Percentiles rank a stretch among this genome's conserved stretches.
Evolutionary conservation across 1,284 basidiomycete genomes (phyloP).

Genomic region (Ustilago xerochloae): DNA sequence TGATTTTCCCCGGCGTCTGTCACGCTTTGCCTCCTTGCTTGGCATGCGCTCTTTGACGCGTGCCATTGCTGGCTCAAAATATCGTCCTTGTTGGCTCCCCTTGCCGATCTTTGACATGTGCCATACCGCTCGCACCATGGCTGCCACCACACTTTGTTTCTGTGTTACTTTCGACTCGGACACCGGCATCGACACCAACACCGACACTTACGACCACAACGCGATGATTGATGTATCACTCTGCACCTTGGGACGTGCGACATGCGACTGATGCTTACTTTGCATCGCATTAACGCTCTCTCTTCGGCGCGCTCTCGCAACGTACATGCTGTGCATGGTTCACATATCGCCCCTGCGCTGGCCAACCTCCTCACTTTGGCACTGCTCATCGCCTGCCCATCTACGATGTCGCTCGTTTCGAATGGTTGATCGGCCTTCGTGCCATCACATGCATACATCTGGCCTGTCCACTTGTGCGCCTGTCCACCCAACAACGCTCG

Average conservation of each 20-base stretch:
- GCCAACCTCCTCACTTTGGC: neutral
- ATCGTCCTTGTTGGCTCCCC: conserved; percentile 7
- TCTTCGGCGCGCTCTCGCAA: neutral
- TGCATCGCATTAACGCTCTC: conserved; percentile 1
- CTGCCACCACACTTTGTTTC: neutral
- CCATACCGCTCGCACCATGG: conserved; percentile 5
- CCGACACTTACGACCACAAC: too few species aligned
- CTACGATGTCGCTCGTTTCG: too few species aligned
- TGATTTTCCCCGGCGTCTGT: conserved; percentile 2
- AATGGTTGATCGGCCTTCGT: too few species aligned
- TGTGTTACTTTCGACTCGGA: conserved; percentile 3
- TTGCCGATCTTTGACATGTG: conserved; percentile 31
- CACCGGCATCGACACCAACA: too few species aligned
- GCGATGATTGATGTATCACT: conserved; percentile 5
- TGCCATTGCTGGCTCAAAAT: neutral
- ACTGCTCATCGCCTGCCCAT: neutral
- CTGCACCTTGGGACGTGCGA: neutral
- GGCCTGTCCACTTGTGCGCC: conserved; percentile 27
- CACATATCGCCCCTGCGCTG: conserved; percentile 10
- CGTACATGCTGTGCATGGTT: neutral
- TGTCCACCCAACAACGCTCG: conserved; percentile 9
- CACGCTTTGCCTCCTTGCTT: conserved; percentile 28
- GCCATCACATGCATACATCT: neutral
- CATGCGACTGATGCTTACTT: neutral
- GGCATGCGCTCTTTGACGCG: conserved; percentile 30